Base-by-base conservation (phyloP, 78 protist species). In the Dictyostelium capitatum region DNA sequence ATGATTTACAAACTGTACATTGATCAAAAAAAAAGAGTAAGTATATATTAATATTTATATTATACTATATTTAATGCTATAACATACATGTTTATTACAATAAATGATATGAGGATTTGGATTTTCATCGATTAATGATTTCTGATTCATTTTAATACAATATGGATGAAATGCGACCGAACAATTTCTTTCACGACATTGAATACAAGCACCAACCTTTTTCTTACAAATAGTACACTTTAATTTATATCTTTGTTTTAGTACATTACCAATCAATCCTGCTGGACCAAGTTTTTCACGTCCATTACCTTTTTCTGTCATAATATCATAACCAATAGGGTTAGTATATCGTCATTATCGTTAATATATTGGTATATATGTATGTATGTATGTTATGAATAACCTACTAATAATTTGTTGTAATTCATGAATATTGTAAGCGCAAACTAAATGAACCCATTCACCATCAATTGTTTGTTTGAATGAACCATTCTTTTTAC, bases 91-190 rank as follows among this genome's bases (percentile, higher is more conserved):
- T 65, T 87, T 87, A 19, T 57, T 78, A 87, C 93, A 87, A 51
- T 64, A 87, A 25, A 87, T 77, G 32, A 87, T 19, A 65, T 65
- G 54, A 3, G 84, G 93, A 8, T 32, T 77, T 23, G 64, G 50
- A 46, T 65, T 77, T 11, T 87, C 93, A 20, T 77, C 47, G 3
- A 8, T 6, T 5, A 19, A 46, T 7, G 48, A 19, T 23, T 65
- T 74, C 51, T 77, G 93, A 19, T 64, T 53, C 41, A 30, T 77
- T 54, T 87, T 87, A 17, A 87, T 77, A 50, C 93, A 87, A 65
- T 77, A 87, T 6, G 93, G 85, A 53, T 91, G 95, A 70, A 91
- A 91, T 56, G 95, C 80, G 7, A 91, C 83, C n/a, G 84, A 80
- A 81, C 95, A 91, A 53, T 78, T 69, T 70, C 90, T 59, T 37